These are phyloP conservation scores for Agarophyton chilense DNA, from an alignment of 23 red algal genomes.

Conservation along the genomic window DNA sequence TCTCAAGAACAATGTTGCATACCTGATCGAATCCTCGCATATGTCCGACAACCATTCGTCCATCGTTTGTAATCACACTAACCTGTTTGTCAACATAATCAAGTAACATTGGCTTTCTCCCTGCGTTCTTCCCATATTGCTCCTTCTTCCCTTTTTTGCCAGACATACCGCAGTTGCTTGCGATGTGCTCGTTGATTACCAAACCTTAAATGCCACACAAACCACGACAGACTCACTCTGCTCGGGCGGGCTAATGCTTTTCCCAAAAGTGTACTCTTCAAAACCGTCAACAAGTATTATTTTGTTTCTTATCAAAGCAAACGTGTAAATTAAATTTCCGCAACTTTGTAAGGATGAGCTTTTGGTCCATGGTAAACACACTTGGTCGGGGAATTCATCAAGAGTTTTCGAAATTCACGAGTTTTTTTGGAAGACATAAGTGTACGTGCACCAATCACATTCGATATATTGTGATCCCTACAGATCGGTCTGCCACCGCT, in stretches of 20 bases:
- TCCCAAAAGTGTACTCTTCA: too few relatives aligned
- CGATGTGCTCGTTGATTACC: not conserved
- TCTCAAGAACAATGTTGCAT: conserved; percentile 63
- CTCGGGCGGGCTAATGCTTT: too few relatives aligned
- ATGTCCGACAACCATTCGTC: conserved; percentile 51
- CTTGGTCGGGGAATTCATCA: too few relatives aligned
- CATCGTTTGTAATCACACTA: conserved; percentile 73
- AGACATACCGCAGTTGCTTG: not conserved
- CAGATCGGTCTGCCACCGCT: not conserved
- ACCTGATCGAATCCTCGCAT: conserved; percentile 72
- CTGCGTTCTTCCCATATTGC: not conserved
- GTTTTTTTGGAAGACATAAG: too few relatives aligned
- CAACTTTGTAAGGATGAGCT: too few relatives aligned
- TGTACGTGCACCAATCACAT: not conserved
- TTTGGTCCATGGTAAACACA: too few relatives aligned
- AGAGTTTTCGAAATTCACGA: too few relatives aligned
- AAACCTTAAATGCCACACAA: too few relatives aligned
- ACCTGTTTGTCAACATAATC: conserved; percentile 72
- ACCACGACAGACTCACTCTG: too few relatives aligned
- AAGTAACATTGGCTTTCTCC: conserved; percentile 53
- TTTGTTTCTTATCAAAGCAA: too few relatives aligned
- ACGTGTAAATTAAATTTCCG: too few relatives aligned
- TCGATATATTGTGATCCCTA: not conserved
- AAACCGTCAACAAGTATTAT: too few relatives aligned
- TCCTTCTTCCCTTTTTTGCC: conserved; percentile 18